Evolutionary conservation across 371 early-diverging fungal species (phyloP).

Genomic region (Parasitella parasitica): DNA sequence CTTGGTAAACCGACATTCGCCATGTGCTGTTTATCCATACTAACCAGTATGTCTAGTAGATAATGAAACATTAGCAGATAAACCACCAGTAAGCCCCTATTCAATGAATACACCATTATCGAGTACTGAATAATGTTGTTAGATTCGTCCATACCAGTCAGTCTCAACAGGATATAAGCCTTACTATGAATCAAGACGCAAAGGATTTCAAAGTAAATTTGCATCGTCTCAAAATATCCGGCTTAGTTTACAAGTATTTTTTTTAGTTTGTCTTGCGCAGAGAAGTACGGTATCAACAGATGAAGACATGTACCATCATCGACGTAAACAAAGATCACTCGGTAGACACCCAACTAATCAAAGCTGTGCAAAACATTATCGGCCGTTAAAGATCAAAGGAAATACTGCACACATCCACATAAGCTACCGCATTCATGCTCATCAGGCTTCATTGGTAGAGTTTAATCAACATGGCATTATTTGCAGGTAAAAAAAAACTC

Average conservation of each 20-base stretch:
- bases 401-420: conserved; percentile 21
- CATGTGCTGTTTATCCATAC: background rate
- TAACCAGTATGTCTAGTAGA: background rate
- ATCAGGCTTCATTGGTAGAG: conserved; percentile 4
- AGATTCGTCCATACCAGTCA: background rate
- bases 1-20: conserved; percentile 7
- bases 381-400: conserved; percentile 1
- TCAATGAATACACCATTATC: background rate
- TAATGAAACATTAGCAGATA: background rate
- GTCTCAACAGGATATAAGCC: background rate
- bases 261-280: conserved; percentile 3
- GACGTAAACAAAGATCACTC: background rate
- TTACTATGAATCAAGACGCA: background rate
- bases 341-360: background rate
- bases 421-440: conserved; percentile 26
- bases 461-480: background rate
- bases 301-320: background rate
- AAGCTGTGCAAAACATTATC: background rate
- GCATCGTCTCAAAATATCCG: no score
- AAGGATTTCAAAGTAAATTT: conserved; percentile 17
- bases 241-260: background rate
- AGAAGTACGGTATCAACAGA: background rate
- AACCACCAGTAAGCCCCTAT: background rate
- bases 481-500: background rate
- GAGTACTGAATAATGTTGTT: background rate